Evolutionary conservation across 2,329 filamentous ascomycete genomes (phyloP).

Genomic region (Hypoxylon sp.): DNA sequence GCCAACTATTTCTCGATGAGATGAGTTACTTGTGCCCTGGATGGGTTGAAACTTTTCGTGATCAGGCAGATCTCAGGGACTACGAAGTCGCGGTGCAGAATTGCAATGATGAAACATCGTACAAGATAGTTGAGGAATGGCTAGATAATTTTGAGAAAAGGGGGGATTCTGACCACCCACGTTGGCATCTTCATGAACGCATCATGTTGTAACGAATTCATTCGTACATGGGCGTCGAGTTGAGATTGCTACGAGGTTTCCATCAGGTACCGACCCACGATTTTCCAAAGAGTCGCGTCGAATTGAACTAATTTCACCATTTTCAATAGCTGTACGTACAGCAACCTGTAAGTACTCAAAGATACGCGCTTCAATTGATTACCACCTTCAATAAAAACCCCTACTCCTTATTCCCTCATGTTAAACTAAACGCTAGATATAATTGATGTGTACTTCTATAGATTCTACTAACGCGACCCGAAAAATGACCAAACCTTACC

Average conservation of each 20-base stretch:
- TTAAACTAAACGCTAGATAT: neutral
- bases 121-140: conserved; percentile 39
- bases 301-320: too few species aligned
- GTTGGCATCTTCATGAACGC: conserved; percentile 32
- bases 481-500: conserved; percentile 14
- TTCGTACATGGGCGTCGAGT: too few species aligned
- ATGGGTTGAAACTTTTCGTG: conserved; percentile 37
- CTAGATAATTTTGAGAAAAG: conserved; percentile 33
- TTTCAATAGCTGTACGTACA: too few species aligned
- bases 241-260: too few species aligned
- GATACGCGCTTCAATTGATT: too few species aligned
- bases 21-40: conserved; percentile 36
- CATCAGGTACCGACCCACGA: too few species aligned
- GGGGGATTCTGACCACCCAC: neutral
- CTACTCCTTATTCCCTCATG: too few species aligned
- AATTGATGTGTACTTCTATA: too few species aligned
- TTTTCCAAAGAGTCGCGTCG: too few species aligned
- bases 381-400: too few species aligned
- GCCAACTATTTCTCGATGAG: conserved; percentile 37
- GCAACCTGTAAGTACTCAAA: too few species aligned
- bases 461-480: neutral
- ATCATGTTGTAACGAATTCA: too few species aligned
- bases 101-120: conserved; percentile 40
- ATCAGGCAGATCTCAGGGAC: conserved; percentile 34
- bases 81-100: conserved; percentile 46